Evolutionary conservation across 2,329 filamentous ascomycete species (phyloP).

Genomic region (Thielaviopsis punctulata): DNA sequence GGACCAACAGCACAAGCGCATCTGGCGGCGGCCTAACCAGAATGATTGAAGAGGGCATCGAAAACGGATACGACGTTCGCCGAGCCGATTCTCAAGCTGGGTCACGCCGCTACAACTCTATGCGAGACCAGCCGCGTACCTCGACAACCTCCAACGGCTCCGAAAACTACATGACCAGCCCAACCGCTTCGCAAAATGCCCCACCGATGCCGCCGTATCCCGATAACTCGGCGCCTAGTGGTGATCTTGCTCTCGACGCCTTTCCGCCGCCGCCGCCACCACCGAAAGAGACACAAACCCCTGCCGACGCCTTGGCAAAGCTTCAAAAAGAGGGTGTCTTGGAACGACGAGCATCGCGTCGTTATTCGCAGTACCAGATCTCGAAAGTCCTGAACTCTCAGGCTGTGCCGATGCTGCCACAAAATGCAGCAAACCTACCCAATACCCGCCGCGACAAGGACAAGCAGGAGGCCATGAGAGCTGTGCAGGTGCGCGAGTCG

Average conservation of each 20-base stretch:
- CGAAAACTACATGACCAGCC: constrained; percentile 54
- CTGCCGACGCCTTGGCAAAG: constrained; percentile 57
- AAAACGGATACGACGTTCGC: constrained; percentile 27
- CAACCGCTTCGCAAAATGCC: constrained; percentile 56
- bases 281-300: constrained; percentile 51
- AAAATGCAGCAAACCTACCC: constrained; percentile 67
- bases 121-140: constrained; percentile 33
- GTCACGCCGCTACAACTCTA: constrained; percentile 29
- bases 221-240: constrained; percentile 31
- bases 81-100: constrained; percentile 23
- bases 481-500: constrained; percentile 36
- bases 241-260: constrained; percentile 40
- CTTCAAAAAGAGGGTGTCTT: constrained; percentile 83
- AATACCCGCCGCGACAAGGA: constrained; percentile 67
- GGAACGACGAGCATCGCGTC: constrained; percentile 76
- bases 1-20: constrained; percentile 42
- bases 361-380: constrained; percentile 95
- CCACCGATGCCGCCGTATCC: constrained; percentile 59
- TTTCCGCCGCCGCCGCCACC: constrained; percentile 54
- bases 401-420: constrained; percentile 68
- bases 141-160: constrained; percentile 26
- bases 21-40: constrained; percentile 38
- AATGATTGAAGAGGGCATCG: constrained; percentile 41
- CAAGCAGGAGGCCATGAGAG: constrained; percentile 59
- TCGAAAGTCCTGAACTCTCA: constrained; percentile 77